Percentiles rank a stretch among this genome's conserved stretches.
Conservation (phyloP, 140 eudicot genomes). For the Ambrosia hybrid region DNA sequence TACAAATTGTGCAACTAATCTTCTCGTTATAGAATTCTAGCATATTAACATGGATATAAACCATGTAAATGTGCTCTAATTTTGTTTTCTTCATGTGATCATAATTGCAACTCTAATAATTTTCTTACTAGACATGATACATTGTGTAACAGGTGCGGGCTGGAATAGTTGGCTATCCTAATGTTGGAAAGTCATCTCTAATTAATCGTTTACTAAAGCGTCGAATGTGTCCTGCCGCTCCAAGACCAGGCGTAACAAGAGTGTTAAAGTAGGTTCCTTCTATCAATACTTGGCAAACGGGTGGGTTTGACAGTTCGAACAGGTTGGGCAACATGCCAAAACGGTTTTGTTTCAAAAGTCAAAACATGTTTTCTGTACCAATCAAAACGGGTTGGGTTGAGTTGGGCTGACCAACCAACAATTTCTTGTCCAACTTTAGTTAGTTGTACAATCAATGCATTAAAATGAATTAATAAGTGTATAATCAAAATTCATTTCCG, state of each 20-base stretch:
- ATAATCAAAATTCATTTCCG: background rate
- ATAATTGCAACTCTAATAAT: background rate
- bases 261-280: conserved; percentile 65
- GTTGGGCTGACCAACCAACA: background rate
- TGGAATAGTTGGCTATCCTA: conserved; percentile 96
- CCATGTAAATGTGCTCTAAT: conserved; percentile 4
- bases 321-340: background rate
- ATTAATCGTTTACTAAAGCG: conserved; percentile 93
- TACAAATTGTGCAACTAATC: background rate
- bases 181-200: conserved; percentile 93
- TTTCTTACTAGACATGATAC: conserved; percentile 22
- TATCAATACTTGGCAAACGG: conserved; percentile 20
- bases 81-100: conserved; percentile 3
- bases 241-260: conserved; percentile 98
- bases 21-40: background rate
- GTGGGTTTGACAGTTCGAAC: conserved; percentile 57
- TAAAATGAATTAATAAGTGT: background rate
- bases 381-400: background rate
- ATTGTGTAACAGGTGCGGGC: conserved; percentile 77
- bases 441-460: background rate
- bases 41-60: background rate
- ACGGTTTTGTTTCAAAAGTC: background rate
- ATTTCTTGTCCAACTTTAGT: background rate
- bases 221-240: conserved; percentile 97
- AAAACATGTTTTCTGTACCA: background rate